Conservation (phyloP, 441 rosid species). For the Adansonia gregorii region DNA sequence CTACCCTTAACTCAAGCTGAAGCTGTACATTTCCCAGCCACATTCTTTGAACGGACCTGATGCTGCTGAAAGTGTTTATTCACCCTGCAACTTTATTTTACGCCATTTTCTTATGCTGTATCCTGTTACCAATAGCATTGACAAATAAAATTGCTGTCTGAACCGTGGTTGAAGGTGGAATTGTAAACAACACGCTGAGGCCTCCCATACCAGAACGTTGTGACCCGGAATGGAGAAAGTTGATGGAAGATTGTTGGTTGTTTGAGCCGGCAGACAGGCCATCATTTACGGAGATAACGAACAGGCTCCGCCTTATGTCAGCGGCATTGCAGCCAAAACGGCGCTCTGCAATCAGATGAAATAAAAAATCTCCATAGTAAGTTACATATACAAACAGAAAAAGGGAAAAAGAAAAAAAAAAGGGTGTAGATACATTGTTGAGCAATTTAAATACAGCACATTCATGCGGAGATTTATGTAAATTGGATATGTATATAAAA, state of each 20-base stretch:
- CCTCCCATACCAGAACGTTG: constrained; percentile 74
- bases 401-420: background rate
- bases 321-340: constrained; percentile 58
- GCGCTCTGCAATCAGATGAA: constrained; percentile 36
- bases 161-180: constrained; percentile 63
- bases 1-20: no score
- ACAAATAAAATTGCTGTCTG: background rate
- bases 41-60: background rate
- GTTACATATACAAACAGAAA: background rate
- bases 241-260: constrained; percentile 93
- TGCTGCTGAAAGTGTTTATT: no score
- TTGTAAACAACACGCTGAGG: constrained; percentile 73
- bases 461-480: constrained; percentile 2
- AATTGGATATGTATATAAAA: constrained; percentile 16
- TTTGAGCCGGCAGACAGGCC: constrained; percentile 70
- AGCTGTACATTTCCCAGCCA: background rate
- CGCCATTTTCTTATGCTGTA: background rate
- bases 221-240: constrained; percentile 66
- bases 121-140: background rate
- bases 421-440: background rate
- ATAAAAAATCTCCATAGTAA: constrained; percentile 2
- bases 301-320: constrained; percentile 61
- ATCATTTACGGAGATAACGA: constrained; percentile 76
- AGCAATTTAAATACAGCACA: background rate
- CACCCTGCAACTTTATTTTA: no score